A percentile compares a stretch with the other conserved stretches of the same genome.
Evolutionary conservation across 2,329 filamentous ascomycete species (phyloP).

Genomic region (Plenodomus biglobosus): DNA sequence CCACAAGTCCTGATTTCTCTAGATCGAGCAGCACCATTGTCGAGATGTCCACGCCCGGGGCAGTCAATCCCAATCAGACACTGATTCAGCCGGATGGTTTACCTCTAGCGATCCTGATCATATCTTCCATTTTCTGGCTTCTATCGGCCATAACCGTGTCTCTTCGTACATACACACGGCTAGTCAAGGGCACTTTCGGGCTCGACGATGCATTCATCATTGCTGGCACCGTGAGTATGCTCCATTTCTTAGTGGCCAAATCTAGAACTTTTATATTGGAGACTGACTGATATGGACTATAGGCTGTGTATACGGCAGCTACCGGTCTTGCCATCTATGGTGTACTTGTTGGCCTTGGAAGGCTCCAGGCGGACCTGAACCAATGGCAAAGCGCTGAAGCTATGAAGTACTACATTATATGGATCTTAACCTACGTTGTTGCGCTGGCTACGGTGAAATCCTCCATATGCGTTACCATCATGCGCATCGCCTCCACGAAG

Average conservation of each 20-base stretch:
- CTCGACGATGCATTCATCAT: conserved; percentile 22
- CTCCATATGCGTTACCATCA: conserved; percentile 27
- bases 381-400: conserved; percentile 21
- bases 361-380: conserved; percentile 20
- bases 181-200: conserved; percentile 18
- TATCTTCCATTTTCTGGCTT: conserved; percentile 16
- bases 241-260: background rate
- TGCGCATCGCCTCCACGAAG: conserved; percentile 25
- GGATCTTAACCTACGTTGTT: conserved; percentile 28
- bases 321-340: conserved; percentile 19
- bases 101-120: conserved; percentile 19
- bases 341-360: conserved; percentile 20
- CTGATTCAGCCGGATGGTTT: conserved; percentile 17
- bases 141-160: conserved; percentile 19
- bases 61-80: conserved; percentile 3
- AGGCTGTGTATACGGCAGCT: conserved; percentile 17
- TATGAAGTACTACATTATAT: conserved; percentile 30
- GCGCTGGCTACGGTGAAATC: conserved; percentile 28
- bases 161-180: conserved; percentile 19
- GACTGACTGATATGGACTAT: background rate
- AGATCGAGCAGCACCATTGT: background rate
- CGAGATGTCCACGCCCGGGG: background rate
- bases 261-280: background rate
- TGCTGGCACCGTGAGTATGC: conserved; percentile 13
- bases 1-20: background rate